Percentiles rank a stretch among this genome's conserved stretches.
These are phyloP conservation scores for Aureobasidium melanogenum DNA, from an alignment of 2,329 filamentous ascomycete species.

Conservation along the genomic window DNA sequence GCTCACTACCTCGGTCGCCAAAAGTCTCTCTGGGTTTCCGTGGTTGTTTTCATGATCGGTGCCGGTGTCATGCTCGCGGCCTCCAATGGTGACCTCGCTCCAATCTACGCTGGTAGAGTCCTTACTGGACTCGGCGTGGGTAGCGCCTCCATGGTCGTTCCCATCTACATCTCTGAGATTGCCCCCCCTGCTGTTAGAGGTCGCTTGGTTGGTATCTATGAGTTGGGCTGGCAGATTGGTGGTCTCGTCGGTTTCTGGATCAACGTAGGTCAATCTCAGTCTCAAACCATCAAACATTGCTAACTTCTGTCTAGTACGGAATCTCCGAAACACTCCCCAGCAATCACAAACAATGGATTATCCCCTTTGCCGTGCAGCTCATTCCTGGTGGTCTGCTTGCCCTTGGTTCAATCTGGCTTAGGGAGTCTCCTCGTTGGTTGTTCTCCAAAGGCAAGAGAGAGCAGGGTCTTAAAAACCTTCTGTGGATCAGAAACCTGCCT, in stretches of 20 bases:
- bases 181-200: constrained; percentile 51
- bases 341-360: constrained; percentile 38
- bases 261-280: constrained; percentile 18
- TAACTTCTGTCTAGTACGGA: constrained; percentile 25
- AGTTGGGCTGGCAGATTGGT: constrained; percentile 48
- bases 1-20: constrained; percentile 61
- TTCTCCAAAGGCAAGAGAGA: constrained; percentile 34
- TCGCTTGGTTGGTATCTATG: constrained; percentile 49
- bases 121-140: constrained; percentile 50
- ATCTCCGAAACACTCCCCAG: constrained; percentile 34
- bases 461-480: constrained; percentile 36
- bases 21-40: constrained; percentile 53
- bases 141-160: constrained; percentile 46
- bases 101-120: constrained; percentile 50
- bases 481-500: constrained; percentile 56
- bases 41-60: constrained; percentile 58
- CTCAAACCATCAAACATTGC: not conserved
- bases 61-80: constrained; percentile 60
- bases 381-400: constrained; percentile 55
- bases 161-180: constrained; percentile 53
- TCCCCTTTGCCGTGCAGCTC: constrained; percentile 54
- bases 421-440: constrained; percentile 38
- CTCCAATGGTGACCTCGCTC: constrained; percentile 50
- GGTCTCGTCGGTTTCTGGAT: constrained; percentile 45
- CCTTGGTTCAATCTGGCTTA: constrained; percentile 34